These are phyloP conservation scores for Tetraselmis chui DNA, from an alignment of 139 green algal genomes.

Conservation along the genomic window DNA sequence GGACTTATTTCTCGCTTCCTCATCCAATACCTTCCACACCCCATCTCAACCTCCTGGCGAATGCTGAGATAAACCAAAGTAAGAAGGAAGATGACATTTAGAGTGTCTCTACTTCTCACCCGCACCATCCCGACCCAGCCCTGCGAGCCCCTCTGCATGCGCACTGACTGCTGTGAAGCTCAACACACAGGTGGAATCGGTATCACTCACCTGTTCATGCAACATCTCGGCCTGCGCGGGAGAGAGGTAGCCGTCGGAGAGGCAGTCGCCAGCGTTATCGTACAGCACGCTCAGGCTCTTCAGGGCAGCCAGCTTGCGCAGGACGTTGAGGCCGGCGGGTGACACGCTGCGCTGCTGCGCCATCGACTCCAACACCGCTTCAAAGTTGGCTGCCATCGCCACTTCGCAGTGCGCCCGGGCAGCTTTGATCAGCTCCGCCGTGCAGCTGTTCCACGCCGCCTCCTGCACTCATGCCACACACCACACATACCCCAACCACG, in stretches of 20 bases:
- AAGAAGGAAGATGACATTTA: no score
- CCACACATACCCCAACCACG: no score
- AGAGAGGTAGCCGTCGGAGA: background rate
- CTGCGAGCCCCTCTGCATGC: no score
- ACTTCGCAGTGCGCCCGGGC: background rate
- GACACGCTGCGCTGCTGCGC: background rate
- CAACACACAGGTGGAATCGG: no score
- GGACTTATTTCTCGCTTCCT: no score
- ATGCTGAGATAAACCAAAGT: no score
- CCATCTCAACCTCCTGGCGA: no score
- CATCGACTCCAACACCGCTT: background rate
- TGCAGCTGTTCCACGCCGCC: background rate
- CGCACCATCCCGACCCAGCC: no score
- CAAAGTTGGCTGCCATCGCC: background rate
- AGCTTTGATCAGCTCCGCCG: background rate
- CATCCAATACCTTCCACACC: no score
- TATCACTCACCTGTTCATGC: background rate
- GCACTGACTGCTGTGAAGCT: no score
- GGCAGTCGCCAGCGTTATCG: background rate
- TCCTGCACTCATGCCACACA: no score
- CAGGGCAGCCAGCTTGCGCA: background rate
- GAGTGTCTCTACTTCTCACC: no score
- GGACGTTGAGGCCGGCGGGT: background rate
- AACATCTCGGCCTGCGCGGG: background rate
- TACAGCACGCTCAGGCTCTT: background rate